A percentile compares a stretch with the other conserved stretches of the same genome.
Conservation (phyloP, 2,329 filamentous ascomycete genomes). For the Penicillium psychrosexuale region DNA sequence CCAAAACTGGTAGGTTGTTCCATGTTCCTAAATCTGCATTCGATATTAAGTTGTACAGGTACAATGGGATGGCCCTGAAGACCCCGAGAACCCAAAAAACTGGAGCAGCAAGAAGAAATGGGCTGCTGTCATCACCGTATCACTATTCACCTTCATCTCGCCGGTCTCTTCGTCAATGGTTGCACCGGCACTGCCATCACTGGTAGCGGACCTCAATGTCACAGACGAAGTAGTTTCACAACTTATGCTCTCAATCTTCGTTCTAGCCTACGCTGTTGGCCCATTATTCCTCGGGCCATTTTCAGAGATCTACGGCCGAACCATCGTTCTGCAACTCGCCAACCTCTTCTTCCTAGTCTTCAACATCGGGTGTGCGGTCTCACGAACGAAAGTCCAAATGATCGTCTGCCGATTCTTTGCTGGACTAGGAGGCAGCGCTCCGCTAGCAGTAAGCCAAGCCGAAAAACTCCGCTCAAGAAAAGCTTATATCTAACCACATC, state of each 20-base stretch:
- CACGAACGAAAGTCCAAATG: slow-evolving; percentile 52
- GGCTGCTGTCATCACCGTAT: slow-evolving; percentile 54
- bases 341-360: slow-evolving; percentile 58
- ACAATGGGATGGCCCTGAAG: slow-evolving; percentile 53
- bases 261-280: slow-evolving; percentile 54
- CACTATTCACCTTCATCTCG: slow-evolving; percentile 60
- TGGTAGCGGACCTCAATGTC: slow-evolving; percentile 56
- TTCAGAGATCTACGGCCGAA: slow-evolving; percentile 56
- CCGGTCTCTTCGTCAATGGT: slow-evolving; percentile 63
- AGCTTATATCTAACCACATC: not conserved
- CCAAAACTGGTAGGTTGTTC: slow-evolving; percentile 24
- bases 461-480: not conserved
- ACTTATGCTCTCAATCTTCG: slow-evolving; percentile 55
- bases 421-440: slow-evolving; percentile 58
- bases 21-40: not conserved
- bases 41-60: slow-evolving; percentile 27
- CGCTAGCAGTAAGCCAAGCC: slow-evolving; percentile 45
- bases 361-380: slow-evolving; percentile 59
- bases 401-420: slow-evolving; percentile 58
- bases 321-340: slow-evolving; percentile 52
- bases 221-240: slow-evolving; percentile 44
- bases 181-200: slow-evolving; percentile 50
- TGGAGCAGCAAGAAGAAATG: slow-evolving; percentile 58
- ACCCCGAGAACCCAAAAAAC: slow-evolving; percentile 50
- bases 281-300: slow-evolving; percentile 53